Evolutionary conservation across 2,329 filamentous ascomycete species (phyloP), one percentile per base, ranked within the genome.

Genomic region (Dryadomyces sulphureus): DNA sequence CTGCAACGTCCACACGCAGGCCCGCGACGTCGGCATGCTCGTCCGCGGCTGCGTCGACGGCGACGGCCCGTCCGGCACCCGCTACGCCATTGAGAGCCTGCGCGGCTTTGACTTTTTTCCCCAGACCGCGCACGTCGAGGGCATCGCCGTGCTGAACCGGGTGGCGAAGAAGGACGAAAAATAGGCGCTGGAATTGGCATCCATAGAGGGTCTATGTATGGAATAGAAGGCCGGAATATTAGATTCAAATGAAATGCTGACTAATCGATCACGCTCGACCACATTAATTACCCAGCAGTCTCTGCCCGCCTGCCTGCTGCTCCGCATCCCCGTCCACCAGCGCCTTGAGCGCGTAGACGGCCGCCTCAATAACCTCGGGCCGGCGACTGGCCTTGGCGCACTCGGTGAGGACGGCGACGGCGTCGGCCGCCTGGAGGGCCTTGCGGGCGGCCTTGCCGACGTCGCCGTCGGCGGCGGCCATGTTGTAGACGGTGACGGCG

Each of bases 1-100:
- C 59, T 98, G 92, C 57, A 98, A 98, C 58, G 92, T 98, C 53
- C 92, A 98, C 60, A 96, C 90, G 8, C 92, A 96, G 71, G 92
- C 92, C 14, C 70, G 92, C 45, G 92, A 98, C 63, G 80, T 98
- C 1, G 92, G 89, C 0, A 77, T 90, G 50, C 65, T 98, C 56
- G 87, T 96, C 1, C 73, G 81, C 32, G 88, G 89, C 0, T 64
- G 76, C 56, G 60, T 62, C 41, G 55, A 55, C 3, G 55, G 59
- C 36, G 35, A 56, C 62, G 39, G 59, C 50, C 21, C 49, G 48
- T 40, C 57, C 54, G 62, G 62, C 44, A 64, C 64, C 20, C 65
- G 72, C 50, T 98, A 95, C 63, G 77, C 81, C 61, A 84, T 98
- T 59, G 90, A 96, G 70, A 94, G 84, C 58, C 64, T 98, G 41